These are phyloP conservation scores for Zangia roseola DNA, from an alignment of 768 basidiomycete genomes.

Conservation along the genomic window DNA sequence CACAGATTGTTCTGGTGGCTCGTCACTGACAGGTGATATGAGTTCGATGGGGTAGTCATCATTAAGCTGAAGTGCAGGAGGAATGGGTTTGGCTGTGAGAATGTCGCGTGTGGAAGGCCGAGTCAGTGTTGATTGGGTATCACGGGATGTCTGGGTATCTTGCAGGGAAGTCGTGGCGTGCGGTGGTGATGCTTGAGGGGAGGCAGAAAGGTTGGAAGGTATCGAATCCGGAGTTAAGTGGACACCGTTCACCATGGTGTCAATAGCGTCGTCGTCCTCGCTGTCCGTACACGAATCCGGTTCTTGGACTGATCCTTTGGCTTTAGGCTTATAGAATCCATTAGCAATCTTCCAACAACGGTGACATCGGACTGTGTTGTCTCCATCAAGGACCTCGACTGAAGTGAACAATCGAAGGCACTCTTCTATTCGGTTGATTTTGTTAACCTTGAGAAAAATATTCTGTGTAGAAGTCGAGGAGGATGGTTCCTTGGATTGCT, in stretches of 20 bases:
- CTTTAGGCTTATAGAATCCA: slow-evolving; percentile 47
- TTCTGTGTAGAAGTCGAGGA: slow-evolving; percentile 21
- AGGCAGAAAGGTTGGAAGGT: slow-evolving; percentile 24
- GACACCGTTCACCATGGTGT: slow-evolving; percentile 22
- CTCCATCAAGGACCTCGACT: slow-evolving; percentile 91
- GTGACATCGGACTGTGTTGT: slow-evolving; percentile 92
- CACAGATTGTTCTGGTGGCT: slow-evolving; percentile 35
- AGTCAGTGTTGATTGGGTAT: slow-evolving; percentile 22
- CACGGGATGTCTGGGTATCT: slow-evolving; percentile 26
- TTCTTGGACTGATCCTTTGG: slow-evolving; percentile 18
- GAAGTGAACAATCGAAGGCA: slow-evolving; percentile 85
- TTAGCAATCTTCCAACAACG: slow-evolving; percentile 93
- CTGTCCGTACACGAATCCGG: slow-evolving; percentile 33
- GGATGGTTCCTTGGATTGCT: slow-evolving; percentile 34
- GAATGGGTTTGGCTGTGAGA: slow-evolving; percentile 17
- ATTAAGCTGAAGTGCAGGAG: slow-evolving; percentile 32
- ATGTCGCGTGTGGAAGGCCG: slow-evolving; percentile 6
- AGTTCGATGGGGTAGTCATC: slow-evolving; percentile 20
- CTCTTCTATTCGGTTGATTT: slow-evolving; percentile 49
- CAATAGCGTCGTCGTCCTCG: slow-evolving; percentile 31
- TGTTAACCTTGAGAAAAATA: slow-evolving; percentile 29
- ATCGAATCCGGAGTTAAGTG: slow-evolving; percentile 16
- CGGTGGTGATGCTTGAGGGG: slow-evolving; percentile 17
- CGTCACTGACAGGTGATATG: slow-evolving; percentile 11
- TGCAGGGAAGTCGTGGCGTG: slow-evolving; percentile 41